A percentile compares a stretch with the other conserved stretches of the same genome.
phyloP scores from a whole-genome alignment of 2,329 filamentous ascomycete species.

The Lecanicillium sp. region DNA sequence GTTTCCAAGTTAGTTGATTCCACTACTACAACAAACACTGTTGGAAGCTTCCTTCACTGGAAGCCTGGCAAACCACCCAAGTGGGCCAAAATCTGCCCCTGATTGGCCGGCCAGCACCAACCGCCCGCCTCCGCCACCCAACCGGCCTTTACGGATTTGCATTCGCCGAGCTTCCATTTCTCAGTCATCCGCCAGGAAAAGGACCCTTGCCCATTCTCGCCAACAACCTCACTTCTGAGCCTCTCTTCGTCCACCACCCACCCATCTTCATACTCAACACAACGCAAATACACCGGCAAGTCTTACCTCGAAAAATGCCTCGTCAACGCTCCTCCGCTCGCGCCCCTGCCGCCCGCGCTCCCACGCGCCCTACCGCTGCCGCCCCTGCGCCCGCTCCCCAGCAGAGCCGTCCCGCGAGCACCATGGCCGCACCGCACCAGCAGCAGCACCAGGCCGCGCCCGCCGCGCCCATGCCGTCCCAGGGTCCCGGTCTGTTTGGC shows the following conservation, averaged over 20 bases:
- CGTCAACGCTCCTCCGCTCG: constrained; percentile 65
- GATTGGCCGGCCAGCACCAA: too few relatives aligned
- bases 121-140: constrained; percentile 15
- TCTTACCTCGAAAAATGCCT: constrained; percentile 53
- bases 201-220: background rate
- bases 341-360: constrained; percentile 46
- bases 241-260: constrained; percentile 19
- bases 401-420: constrained; percentile 64
- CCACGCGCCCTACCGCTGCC: constrained; percentile 61
- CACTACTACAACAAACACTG: too few relatives aligned
- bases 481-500: constrained; percentile 81
- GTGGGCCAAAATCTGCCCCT: constrained; percentile 12
- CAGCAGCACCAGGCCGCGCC: constrained; percentile 45
- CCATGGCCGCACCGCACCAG: constrained; percentile 49
- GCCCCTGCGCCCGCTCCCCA: constrained; percentile 51
- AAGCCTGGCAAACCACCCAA: too few relatives aligned
- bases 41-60: too few relatives aligned
- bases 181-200: constrained; percentile 10
- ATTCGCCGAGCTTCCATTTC: constrained; percentile 25
- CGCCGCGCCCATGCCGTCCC: constrained; percentile 50
- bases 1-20: too few relatives aligned
- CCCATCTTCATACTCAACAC: too few relatives aligned
- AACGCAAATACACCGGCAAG: too few relatives aligned
- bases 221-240: constrained; percentile 13
- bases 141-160: constrained; percentile 21